These are phyloP conservation scores for Capsicum chinense DNA, from an alignment of 257 asterid genomes.

Conservation along the genomic window DNA sequence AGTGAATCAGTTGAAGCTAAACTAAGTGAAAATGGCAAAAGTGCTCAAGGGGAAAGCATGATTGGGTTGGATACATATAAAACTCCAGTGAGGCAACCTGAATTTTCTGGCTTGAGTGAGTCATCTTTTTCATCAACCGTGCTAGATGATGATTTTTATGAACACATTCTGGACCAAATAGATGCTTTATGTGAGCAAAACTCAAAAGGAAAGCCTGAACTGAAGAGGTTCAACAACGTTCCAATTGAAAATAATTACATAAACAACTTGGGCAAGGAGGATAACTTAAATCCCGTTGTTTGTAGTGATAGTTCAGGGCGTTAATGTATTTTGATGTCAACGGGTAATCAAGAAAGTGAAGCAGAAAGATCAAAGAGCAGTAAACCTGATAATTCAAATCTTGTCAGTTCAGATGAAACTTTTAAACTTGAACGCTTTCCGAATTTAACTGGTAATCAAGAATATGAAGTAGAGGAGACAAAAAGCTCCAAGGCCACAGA, in stretches of 20 bases:
- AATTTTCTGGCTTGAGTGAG: slow-evolving; percentile 38
- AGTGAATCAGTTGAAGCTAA: slow-evolving; percentile 37
- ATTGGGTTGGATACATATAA: slow-evolving; percentile 32
- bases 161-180: slow-evolving; percentile 69
- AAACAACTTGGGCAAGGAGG: slow-evolving; percentile 44
- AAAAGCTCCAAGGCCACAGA: slow-evolving; percentile 38
- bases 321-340: slow-evolving; percentile 1
- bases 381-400: slow-evolving; percentile 3
- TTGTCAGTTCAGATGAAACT: slow-evolving; percentile 37
- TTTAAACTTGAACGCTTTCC: slow-evolving; percentile 40
- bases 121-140: slow-evolving; percentile 36
- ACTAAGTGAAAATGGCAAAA: slow-evolving; percentile 29
- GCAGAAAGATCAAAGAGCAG: slow-evolving; percentile 20
- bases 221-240: slow-evolving; percentile 34
- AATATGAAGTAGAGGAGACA: slow-evolving; percentile 36
- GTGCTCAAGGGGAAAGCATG: slow-evolving; percentile 37
- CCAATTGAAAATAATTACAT: slow-evolving; percentile 38
- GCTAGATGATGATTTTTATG: slow-evolving; percentile 73
- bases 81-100: slow-evolving; percentile 49
- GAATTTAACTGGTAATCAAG: slow-evolving; percentile 41
- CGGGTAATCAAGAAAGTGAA: slow-evolving; percentile 17
- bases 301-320: slow-evolving; percentile 9
- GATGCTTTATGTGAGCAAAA: slow-evolving; percentile 74
- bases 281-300: slow-evolving; percentile 27
- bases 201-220: slow-evolving; percentile 48